Evolutionary conservation across 768 basidiomycete species (phyloP).

Genomic region (Russula sp.): DNA sequence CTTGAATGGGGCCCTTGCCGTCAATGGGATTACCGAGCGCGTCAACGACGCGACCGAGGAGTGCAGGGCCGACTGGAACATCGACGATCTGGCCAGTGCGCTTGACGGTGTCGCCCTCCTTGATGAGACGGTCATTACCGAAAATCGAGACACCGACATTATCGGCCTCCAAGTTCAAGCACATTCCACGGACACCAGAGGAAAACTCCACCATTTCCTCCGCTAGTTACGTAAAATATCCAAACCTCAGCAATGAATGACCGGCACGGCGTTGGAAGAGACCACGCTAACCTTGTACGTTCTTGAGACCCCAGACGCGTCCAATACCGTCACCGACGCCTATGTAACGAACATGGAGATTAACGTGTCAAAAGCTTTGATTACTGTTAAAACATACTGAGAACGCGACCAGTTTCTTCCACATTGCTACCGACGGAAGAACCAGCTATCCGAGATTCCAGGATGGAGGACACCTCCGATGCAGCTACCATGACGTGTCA

Average conservation of each 20-base stretch:
- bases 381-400: slow-evolving; percentile 61
- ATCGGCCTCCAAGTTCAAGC: slow-evolving; percentile 99
- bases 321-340: slow-evolving; percentile 99
- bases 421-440: slow-evolving; percentile 88
- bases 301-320: slow-evolving; percentile 98
- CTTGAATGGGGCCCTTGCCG: slow-evolving; percentile 96
- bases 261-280: slow-evolving; percentile 32
- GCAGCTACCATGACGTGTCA: slow-evolving; percentile 63
- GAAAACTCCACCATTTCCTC: slow-evolving; percentile 99
- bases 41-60: slow-evolving; percentile 98
- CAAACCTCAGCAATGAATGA: slow-evolving; percentile 27
- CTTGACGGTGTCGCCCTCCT: slow-evolving; percentile 99
- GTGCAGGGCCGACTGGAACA: slow-evolving; percentile 94
- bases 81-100: slow-evolving; percentile 99
- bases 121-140: slow-evolving; percentile 96
- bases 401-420: slow-evolving; percentile 97
- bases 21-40: slow-evolving; percentile 99
- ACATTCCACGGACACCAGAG: slow-evolving; percentile 99
- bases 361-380: slow-evolving; percentile 30
- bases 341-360: slow-evolving; percentile 37
- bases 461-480: slow-evolving; percentile 98
- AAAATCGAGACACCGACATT: slow-evolving; percentile 99
- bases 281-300: slow-evolving; percentile 78
- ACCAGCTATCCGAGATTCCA: slow-evolving; percentile 97
- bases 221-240: slow-evolving; percentile 46